Percentiles rank a stretch among this genome's conserved stretches.
phyloP scores from a whole-genome alignment of 78 protist species.

The Dictyostelium brefeldianum region DNA sequence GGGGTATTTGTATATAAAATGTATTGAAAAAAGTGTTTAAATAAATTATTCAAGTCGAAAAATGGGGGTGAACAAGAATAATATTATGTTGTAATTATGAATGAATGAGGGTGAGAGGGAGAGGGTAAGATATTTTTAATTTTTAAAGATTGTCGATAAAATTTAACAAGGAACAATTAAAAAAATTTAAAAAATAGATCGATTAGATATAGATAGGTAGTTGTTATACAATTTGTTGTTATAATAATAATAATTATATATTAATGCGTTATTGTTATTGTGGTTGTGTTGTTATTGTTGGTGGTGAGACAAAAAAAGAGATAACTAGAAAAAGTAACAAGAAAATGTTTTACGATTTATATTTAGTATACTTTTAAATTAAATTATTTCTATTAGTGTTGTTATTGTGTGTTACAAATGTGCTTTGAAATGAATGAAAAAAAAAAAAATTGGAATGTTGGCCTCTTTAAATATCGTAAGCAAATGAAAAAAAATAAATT shows the following conservation, averaged over 20 bases:
- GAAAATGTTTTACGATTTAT: neutral
- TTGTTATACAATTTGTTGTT: neutral
- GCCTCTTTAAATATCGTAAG: neutral
- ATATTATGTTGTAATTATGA: neutral
- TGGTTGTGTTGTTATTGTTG: too few species aligned
- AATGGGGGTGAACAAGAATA: neutral
- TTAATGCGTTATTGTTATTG: too few species aligned
- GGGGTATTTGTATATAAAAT: too few species aligned
- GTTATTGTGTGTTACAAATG: neutral
- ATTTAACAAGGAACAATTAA: neutral
- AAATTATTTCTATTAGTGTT: conserved; percentile 16
- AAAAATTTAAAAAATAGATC: neutral
- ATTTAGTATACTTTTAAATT: conserved; percentile 19
- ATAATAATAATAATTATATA: too few species aligned
- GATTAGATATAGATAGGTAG: neutral
- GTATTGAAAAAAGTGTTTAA: conserved; percentile 22
- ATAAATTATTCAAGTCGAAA: neutral
- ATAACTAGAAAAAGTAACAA: conserved; percentile 31
- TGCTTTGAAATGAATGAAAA: neutral
- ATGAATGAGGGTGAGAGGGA: neutral
- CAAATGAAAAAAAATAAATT: neutral
- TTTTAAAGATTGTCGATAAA: neutral
- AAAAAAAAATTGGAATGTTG: neutral
- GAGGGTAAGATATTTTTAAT: too few species aligned
- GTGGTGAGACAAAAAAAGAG: neutral